These are phyloP conservation scores for Pythium myriotylum DNA, from an alignment of 352 stramenopile species.

Conservation along the genomic window DNA sequence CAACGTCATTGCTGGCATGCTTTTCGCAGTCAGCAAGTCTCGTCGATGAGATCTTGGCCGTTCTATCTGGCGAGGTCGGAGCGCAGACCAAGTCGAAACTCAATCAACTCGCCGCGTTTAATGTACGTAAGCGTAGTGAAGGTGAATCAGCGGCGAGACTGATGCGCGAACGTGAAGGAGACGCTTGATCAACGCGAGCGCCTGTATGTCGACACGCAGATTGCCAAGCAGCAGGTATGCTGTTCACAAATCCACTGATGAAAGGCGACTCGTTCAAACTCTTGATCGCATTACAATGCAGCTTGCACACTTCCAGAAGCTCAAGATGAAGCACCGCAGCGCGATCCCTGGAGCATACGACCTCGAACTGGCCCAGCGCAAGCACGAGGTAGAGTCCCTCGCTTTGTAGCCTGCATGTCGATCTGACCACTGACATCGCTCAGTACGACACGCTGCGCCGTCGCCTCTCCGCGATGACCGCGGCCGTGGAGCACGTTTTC, in stretches of 20 bases:
- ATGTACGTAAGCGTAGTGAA: conserved; percentile 15
- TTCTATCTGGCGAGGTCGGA: conserved; percentile 31
- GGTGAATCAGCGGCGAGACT: no score
- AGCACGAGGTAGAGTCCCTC: conserved; percentile 21
- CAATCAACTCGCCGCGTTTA: conserved; percentile 36
- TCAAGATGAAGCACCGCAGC: conserved; percentile 25
- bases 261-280: no score
- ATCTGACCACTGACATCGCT: no score
- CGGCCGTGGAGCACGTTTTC: conserved; percentile 51
- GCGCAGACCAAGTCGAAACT: conserved; percentile 38
- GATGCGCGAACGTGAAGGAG: conserved; percentile 13
- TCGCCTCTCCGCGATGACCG: conserved; percentile 37
- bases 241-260: neutral
- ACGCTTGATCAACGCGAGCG: conserved; percentile 36
- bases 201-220: conserved; percentile 33
- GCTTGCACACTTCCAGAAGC: conserved; percentile 29
- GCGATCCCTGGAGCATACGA: conserved; percentile 24
- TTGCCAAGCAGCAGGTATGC: conserved; percentile 36
- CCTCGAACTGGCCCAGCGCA: conserved; percentile 26
- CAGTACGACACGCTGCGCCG: conserved; percentile 40
- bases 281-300: neutral
- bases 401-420: no score
- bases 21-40: conserved; percentile 13
- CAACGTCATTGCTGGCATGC: conserved; percentile 26
- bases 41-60: conserved; percentile 20